Evolutionary conservation across 306 rosid species (phyloP), one percentile per base, ranked within the genome.

Genomic region (Begonia masoniana): DNA sequence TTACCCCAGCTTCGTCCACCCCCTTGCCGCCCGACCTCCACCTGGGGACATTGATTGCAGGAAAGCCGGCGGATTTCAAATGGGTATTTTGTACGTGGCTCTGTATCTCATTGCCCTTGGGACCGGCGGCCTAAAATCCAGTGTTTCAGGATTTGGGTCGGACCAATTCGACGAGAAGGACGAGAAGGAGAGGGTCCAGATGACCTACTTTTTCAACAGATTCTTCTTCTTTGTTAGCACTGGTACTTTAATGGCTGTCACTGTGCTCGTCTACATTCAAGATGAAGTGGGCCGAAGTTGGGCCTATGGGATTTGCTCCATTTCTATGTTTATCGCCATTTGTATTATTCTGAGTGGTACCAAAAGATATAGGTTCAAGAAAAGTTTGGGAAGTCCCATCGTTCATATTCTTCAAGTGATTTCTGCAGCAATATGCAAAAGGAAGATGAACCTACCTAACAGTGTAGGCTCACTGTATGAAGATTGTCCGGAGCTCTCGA

Each of bases 51-150:
- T 31, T 31, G 39, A 26, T 61, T 85, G 97, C 94, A 46, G 68
- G 50, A 69, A 46, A 57, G 94, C 95, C 58, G 67, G 60, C 45
- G 80, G 83, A 47, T 73, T 80, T 47, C 97, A 89, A 66, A 80
- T 85, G 94, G 94, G 91, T 55, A 71, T 85, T 45, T 57, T 89
- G 9, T 85, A 76, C 81, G 6, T 78, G 51, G 84, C 87, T 35
- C 64, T 89, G 19, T 89, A 78, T 59, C 70, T 82, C 15, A 73
- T 82, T 59, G 94, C 94, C 17, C 71, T 89, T 19, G 97, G 95
- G 47, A 85, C 82, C 0, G 95, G 97, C 5, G 97, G 97, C 52
- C 69, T 85, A 7, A 89, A 89, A 59, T 89, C 97, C n/a, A 89
- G 97, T 57, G 77, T 85, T 43, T 89, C 95, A 2, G 97, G 97